phyloP scores from a whole-genome alignment of 2,329 filamentous ascomycete genomes.

The Zymoseptoria tritici region DNA sequence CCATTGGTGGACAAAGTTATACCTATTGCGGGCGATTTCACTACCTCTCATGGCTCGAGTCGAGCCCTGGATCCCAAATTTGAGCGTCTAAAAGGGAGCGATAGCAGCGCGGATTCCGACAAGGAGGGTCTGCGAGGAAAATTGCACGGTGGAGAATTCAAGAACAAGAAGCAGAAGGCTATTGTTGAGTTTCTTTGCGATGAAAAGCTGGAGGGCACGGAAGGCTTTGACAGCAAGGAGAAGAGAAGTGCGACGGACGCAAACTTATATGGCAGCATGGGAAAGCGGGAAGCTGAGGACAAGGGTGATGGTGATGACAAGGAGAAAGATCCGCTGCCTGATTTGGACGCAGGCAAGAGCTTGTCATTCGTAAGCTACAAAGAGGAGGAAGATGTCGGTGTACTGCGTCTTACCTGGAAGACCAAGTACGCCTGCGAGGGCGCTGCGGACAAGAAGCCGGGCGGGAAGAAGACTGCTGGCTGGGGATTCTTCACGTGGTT shows the following conservation, averaged over 20 bases:
- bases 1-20: conserved; percentile 52
- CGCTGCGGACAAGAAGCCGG: conserved; percentile 38
- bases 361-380: conserved; percentile 72
- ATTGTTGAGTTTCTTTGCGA: conserved; percentile 85
- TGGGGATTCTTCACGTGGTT: conserved; percentile 99
- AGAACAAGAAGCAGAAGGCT: conserved; percentile 60
- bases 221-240: conserved; percentile 58
- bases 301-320: conserved; percentile 31
- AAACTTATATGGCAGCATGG: conserved; percentile 47
- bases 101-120: conserved; percentile 56
- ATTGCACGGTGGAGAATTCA: conserved; percentile 52
- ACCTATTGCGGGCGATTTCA: conserved; percentile 67
- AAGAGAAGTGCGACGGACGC: conserved; percentile 35
- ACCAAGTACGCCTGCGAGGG: conserved; percentile 79
- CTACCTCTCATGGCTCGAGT: conserved; percentile 45
- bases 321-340: conserved; percentile 23
- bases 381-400: conserved; percentile 49
- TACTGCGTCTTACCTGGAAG: conserved; percentile 72
- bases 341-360: conserved; percentile 51
- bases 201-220: conserved; percentile 60
- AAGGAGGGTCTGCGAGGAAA: conserved; percentile 67
- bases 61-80: conserved; percentile 57
- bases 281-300: conserved; percentile 27
- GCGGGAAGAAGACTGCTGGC: conserved; percentile 43
- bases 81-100: conserved; percentile 57